These are phyloP conservation scores for Setomelanomma holmii DNA, from an alignment of 2,329 filamentous ascomycete species.

Conservation along the genomic window DNA sequence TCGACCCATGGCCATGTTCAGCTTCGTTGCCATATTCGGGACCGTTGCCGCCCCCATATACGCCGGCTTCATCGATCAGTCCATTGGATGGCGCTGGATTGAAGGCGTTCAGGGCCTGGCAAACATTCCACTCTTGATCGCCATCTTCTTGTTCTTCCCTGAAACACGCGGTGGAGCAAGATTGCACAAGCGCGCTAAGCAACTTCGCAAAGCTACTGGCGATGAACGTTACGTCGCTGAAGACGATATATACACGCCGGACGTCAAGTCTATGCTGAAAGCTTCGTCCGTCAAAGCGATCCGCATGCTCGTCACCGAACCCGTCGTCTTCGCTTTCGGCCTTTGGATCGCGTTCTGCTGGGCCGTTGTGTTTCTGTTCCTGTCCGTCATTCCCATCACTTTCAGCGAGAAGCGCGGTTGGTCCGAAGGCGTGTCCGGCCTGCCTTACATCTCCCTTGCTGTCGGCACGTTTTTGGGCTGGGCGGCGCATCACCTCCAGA, in stretches of 20 bases:
- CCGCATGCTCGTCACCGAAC: constrained; percentile 58
- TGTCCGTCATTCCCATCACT: constrained; percentile 46
- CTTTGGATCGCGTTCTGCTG: constrained; percentile 62
- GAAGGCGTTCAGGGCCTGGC: constrained; percentile 61
- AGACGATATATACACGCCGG: constrained; percentile 60
- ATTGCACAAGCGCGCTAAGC: constrained; percentile 59
- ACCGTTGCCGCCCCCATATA: constrained; percentile 63
- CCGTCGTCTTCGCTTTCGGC: constrained; percentile 59
- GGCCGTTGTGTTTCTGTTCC: constrained; percentile 63
- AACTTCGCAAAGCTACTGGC: constrained; percentile 56
- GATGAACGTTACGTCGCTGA: constrained; percentile 59
- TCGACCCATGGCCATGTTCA: constrained; percentile 39
- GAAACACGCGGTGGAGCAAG: constrained; percentile 55
- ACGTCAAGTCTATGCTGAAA: constrained; percentile 55
- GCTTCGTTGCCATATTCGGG: constrained; percentile 46
- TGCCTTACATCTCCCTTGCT: constrained; percentile 61
- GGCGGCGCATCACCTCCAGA: constrained; percentile 58
- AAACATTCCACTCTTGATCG: constrained; percentile 58
- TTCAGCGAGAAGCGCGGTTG: constrained; percentile 61
- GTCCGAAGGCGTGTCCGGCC: constrained; percentile 58
- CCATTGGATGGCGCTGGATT: constrained; percentile 62
- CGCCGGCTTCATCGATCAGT: constrained; percentile 61
- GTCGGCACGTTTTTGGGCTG: constrained; percentile 59
- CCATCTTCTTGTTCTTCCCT: constrained; percentile 53
- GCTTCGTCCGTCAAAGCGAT: constrained; percentile 61